Percentiles rank a stretch among this genome's conserved stretches.
Evolutionary conservation across 2,329 filamentous ascomycete species (phyloP).

Genomic region (Mycosphaerelloides madeirae): DNA sequence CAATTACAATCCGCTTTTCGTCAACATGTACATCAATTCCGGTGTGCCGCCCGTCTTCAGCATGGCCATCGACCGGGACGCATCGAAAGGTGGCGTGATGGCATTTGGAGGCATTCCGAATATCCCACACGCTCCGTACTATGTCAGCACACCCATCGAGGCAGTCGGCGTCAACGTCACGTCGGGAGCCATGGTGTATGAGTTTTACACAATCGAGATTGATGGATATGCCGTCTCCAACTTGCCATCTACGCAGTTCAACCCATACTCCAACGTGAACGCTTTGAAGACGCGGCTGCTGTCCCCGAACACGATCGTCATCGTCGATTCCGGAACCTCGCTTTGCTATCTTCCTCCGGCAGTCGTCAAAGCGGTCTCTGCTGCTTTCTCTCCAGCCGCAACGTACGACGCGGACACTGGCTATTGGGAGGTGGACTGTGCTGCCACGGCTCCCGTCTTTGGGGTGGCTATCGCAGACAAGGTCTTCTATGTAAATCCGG

Average conservation of each 20-base stretch:
- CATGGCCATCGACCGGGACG: conserved; percentile 41
- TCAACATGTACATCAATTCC: conserved; percentile 44
- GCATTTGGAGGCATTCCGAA: conserved; percentile 49
- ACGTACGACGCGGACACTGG: conserved; percentile 27
- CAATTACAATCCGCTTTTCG: conserved; percentile 49
- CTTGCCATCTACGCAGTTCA: conserved; percentile 22
- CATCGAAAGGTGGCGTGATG: conserved; percentile 39
- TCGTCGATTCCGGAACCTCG: conserved; percentile 44
- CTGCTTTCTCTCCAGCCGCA: conserved; percentile 41
- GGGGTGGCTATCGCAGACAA: conserved; percentile 39
- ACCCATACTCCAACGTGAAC: conserved; percentile 19
- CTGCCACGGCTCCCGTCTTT: conserved; percentile 38
- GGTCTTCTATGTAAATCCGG: conserved; percentile 29
- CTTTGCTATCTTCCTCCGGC: conserved; percentile 39
- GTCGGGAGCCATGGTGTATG: conserved; percentile 28
- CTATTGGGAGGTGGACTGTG: conserved; percentile 40
- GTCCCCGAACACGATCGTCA: conserved; percentile 34
- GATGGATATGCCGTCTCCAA: conserved; percentile 29
- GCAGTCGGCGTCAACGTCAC: conserved; percentile 23
- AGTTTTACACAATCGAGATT: conserved; percentile 38
- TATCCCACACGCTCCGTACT: conserved; percentile 34
- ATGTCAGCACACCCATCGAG: conserved; percentile 34
- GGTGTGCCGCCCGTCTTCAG: conserved; percentile 45
- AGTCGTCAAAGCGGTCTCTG: conserved; percentile 37
- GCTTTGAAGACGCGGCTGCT: conserved; percentile 15